These are phyloP conservation scores for Malania oleifera DNA, from an alignment of 164 flowering plant genomes.

Conservation along the genomic window DNA sequence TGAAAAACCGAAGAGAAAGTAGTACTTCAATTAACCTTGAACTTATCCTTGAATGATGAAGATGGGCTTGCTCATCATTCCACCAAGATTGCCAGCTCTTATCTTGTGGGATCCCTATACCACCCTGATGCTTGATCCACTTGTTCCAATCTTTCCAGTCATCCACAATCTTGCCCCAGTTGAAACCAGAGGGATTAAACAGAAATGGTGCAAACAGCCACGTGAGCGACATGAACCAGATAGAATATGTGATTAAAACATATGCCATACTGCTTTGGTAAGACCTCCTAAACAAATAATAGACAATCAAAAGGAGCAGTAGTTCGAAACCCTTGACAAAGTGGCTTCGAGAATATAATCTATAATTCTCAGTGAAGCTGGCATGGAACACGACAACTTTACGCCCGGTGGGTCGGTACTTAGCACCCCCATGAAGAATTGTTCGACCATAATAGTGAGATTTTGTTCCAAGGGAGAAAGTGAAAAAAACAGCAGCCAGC, in stretches of 20 bases:
- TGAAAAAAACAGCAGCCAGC: constrained; percentile 90
- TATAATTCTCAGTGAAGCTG: constrained; percentile 80
- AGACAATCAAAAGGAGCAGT: constrained; percentile 66
- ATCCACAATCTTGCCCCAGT: constrained; percentile 77
- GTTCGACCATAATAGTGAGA: constrained; percentile 87
- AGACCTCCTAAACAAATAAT: constrained; percentile 61
- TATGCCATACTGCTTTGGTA: constrained; percentile 63
- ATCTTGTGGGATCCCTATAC: constrained; percentile 79
- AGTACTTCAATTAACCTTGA: constrained; percentile 62
- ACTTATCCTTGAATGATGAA: constrained; percentile 52
- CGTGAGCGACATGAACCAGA: constrained; percentile 86
- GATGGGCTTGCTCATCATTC: constrained; percentile 86
- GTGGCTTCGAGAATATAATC: constrained; percentile 93
- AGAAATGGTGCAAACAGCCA: constrained; percentile 96
- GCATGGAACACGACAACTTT: constrained; percentile 89
- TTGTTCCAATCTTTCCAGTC: constrained; percentile 97
- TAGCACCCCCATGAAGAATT: constrained; percentile 92
- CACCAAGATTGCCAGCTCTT: constrained; percentile 99
- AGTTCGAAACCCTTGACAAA: constrained; percentile 92
- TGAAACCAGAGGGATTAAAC: constrained; percentile 90
- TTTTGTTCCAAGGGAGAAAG: constrained; percentile 87
- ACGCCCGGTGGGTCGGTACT: constrained; percentile 88
- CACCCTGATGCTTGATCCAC: constrained; percentile 88
- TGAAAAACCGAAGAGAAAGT: constrained; percentile 78
- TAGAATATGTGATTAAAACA: constrained; percentile 67